phyloP scores from a whole-genome alignment of 1,284 basidiomycete species.

The Erythrobasidium hasegawianum region DNA sequence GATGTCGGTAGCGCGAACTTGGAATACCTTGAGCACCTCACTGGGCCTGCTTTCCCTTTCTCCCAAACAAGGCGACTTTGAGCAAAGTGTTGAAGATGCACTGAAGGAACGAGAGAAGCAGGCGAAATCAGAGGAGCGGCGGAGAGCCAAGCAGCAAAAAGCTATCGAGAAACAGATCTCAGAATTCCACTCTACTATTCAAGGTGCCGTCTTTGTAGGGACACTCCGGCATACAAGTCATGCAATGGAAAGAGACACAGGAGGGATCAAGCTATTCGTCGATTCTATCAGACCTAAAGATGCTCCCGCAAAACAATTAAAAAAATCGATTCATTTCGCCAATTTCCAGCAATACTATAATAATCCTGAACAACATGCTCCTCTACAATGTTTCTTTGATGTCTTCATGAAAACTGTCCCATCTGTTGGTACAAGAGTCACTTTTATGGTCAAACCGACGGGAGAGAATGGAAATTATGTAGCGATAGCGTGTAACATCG shows the following conservation, averaged over 20 bases:
- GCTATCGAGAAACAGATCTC: conserved; percentile 5
- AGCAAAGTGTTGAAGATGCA: no score
- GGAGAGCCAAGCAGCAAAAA: conserved; percentile 13
- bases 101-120: conserved; percentile 4
- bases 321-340: conserved; percentile 15
- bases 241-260: neutral
- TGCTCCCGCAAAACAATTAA: conserved; percentile 3
- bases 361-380: neutral
- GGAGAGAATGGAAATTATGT: conserved; percentile 25
- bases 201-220: conserved; percentile 24
- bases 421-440: conserved; percentile 12
- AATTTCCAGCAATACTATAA: conserved; percentile 27
- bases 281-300: conserved; percentile 3
- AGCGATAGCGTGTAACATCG: conserved; percentile 30
- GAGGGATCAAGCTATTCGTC: neutral
- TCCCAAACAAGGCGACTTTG: conserved; percentile 6
- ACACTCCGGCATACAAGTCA: conserved; percentile 9
- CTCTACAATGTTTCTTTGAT: conserved; percentile 30
- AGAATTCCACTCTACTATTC: conserved; percentile 15
- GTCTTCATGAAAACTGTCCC: conserved; percentile 27
- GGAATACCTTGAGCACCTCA: neutral
- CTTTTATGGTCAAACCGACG: conserved; percentile 25
- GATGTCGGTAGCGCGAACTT: no score
- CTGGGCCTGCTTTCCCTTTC: conserved; percentile 25
- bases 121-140: conserved; percentile 1